Conservation (phyloP, 2,329 filamentous ascomycete genomes). For the Teratosphaeria destructans region DNA sequence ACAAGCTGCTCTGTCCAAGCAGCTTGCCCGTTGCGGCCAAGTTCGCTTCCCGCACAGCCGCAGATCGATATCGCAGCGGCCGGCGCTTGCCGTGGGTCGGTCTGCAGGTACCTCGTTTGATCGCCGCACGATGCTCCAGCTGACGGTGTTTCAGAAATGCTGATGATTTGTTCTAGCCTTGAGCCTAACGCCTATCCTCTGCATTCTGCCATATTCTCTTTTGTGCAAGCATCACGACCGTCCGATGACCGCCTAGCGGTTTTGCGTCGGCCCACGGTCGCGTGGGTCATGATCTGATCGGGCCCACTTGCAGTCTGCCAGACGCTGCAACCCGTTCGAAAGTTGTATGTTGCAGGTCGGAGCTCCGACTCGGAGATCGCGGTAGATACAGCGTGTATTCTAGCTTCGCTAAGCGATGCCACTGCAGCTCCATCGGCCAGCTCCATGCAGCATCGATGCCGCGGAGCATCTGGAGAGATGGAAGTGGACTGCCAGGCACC, state of each 20-base stretch:
- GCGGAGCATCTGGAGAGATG: not conserved
- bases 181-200: not conserved
- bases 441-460: not conserved
- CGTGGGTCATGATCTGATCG: not conserved
- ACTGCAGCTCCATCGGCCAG: not conserved
- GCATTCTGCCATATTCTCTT: not conserved
- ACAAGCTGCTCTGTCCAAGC: not conserved
- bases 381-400: not conserved
- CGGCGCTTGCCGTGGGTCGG: not conserved
- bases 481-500: not conserved
- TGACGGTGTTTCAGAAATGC: not conserved
- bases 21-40: not conserved
- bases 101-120: not conserved
- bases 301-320: not conserved
- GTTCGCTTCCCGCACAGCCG: not conserved
- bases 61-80: not conserved
- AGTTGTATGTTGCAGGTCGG: not conserved
- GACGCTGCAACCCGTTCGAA: not conserved
- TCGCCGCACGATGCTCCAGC: not conserved
- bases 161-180: not conserved
- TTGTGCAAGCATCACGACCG: not conserved
- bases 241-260: not conserved
- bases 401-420: not conserved
- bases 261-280: not conserved
- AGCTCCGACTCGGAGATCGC: not conserved